Percentiles rank a stretch among this genome's conserved stretches.
Evolutionary conservation across 257 asterid genomes (phyloP).

Genomic region (Gentiana macrophylla): DNA sequence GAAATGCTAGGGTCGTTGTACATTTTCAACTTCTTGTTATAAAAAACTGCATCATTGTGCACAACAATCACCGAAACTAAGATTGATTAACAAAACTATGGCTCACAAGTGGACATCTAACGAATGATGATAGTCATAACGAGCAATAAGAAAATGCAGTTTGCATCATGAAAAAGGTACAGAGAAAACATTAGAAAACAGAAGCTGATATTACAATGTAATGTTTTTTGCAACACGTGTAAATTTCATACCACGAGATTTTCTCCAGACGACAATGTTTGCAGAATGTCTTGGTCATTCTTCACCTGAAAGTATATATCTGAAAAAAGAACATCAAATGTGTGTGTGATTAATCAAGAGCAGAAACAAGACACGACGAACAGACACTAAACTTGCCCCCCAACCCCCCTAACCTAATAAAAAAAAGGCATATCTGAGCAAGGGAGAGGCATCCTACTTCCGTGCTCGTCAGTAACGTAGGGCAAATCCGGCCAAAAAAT

Average conservation of each 20-base stretch:
- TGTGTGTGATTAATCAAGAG: conserved; percentile 5
- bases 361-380: conserved; percentile 12
- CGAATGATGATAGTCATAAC: too few species aligned
- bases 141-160: too few species aligned
- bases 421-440: conserved; percentile 3
- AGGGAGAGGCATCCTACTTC: conserved; percentile 53
- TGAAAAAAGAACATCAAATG: conserved; percentile 18
- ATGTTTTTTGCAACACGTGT: not conserved
- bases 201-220: not conserved
- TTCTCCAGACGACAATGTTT: conserved; percentile 65
- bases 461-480: conserved; percentile 84
- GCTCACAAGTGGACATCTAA: too few species aligned
- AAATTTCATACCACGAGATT: conserved; percentile 57
- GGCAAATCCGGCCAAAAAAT: conserved; percentile 98
- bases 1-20: too few species aligned
- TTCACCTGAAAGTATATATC: conserved; percentile 96
- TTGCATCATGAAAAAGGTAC: too few species aligned
- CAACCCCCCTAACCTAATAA: not conserved
- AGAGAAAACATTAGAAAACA: not conserved
- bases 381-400: not conserved
- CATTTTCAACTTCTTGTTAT: too few species aligned
- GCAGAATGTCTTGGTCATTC: conserved; percentile 86
- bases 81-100: too few species aligned
- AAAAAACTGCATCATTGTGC: too few species aligned
- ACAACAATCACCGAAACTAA: too few species aligned